Conservation (phyloP, 176 grass and related monocot species). For the Oryza punctata region DNA sequence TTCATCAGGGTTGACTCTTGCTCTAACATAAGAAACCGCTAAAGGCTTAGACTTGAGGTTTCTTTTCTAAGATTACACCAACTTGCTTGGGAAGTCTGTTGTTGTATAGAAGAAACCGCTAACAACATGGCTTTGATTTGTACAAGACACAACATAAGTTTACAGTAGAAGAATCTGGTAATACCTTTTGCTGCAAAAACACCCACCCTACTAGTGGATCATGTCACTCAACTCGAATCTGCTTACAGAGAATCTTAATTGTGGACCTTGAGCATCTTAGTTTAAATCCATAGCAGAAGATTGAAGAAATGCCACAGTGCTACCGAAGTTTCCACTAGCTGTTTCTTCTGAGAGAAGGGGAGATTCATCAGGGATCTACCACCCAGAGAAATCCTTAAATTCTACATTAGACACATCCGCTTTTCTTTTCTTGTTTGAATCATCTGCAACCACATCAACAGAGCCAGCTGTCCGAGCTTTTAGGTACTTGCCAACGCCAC, state of each 20-base stretch:
- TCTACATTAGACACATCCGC: constrained; percentile 51
- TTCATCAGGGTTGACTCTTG: too few relatives aligned
- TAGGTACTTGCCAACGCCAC: constrained; percentile 86
- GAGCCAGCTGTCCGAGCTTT: constrained; percentile 59
- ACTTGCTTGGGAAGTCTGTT: too few relatives aligned
- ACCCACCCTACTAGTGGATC: not conserved
- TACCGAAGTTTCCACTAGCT: not conserved
- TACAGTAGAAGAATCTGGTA: not conserved
- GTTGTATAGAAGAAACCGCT: too few relatives aligned
- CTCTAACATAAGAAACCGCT: too few relatives aligned
- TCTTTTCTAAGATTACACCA: too few relatives aligned
- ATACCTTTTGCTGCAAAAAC: not conserved
- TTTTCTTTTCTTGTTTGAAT: constrained; percentile 92
- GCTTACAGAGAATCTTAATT: not conserved
- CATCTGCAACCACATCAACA: constrained; percentile 44
- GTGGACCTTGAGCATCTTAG: not conserved
- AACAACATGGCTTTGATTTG: not conserved
- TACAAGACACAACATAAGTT: not conserved
- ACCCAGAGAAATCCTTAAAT: constrained; percentile 89
- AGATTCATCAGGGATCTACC: constrained; percentile 51
- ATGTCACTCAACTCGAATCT: not conserved
- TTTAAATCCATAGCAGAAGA: constrained; percentile 18
- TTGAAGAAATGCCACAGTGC: not conserved
- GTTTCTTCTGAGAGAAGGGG: not conserved
- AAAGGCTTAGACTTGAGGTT: too few relatives aligned